Conservation (phyloP, 805 yeast species). For the Zygoascus flipseniorum region DNA sequence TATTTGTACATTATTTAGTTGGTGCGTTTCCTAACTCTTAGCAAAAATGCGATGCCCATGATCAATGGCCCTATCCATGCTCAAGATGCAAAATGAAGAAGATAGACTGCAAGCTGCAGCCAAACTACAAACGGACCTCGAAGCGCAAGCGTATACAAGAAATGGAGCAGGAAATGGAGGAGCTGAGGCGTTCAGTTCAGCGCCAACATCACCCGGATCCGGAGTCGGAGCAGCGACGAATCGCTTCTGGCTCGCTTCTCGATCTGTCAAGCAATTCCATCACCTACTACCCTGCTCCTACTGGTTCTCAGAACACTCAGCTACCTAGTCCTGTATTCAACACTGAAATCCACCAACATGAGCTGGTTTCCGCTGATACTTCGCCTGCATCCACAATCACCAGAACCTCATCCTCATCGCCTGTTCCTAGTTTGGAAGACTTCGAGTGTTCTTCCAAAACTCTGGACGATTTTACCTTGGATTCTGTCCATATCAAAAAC, state of each 20-base stretch:
- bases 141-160: conserved; percentile 48
- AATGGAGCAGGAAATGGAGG: conserved; percentile 69
- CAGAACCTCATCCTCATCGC: conserved; percentile 1
- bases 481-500: conserved; percentile 50
- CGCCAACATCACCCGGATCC: conserved; percentile 4
- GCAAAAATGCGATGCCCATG: conserved; percentile 80
- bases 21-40: conserved; percentile 6
- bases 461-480: conserved; percentile 57
- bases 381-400: conserved; percentile 2
- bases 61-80: conserved; percentile 69
- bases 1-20: not conserved
- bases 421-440: conserved; percentile 1
- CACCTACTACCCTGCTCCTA: not conserved
- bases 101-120: conserved; percentile 60
- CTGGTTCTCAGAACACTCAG: not conserved
- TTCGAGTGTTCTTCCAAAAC: conserved; percentile 43
- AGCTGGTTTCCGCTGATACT: not conserved
- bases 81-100: conserved; percentile 69
- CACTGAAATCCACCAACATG: not conserved
- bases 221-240: conserved; percentile 9
- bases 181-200: conserved; percentile 35
- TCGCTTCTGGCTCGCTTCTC: conserved; percentile 13
- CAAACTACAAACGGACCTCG: conserved; percentile 81
- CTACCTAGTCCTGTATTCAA: conserved; percentile 7
- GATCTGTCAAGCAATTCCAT: conserved; percentile 5